Base-by-base conservation (phyloP, 2,329 filamentous ascomycete genomes). In the Cadophora sp. region DNA sequence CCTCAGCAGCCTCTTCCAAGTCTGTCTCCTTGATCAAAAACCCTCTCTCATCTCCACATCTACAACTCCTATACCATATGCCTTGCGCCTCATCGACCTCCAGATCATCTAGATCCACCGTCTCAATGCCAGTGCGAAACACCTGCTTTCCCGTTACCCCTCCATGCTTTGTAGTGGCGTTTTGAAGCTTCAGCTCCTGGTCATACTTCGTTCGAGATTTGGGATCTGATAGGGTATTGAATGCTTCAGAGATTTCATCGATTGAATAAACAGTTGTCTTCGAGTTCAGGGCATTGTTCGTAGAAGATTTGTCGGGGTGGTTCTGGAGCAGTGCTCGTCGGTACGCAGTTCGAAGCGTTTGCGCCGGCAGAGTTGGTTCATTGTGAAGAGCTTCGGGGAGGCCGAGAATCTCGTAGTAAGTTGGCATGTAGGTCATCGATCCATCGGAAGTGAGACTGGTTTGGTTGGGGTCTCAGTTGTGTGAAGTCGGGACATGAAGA, bases 41-140 rank as follows among this genome's bases (percentile, higher is more conserved):
- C 1, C 88, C 88, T 47, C 83, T 81, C 39, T 81, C 80, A 75
- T 90, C 90, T 47, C 89, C 89, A 76, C 89, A 91, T 62, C 89
- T 84, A 78, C 89, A 91, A 18, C 81, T 73, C 51, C 84, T 82
- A 74, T 83, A 85, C 86, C 88, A 91, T 50, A 80, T 76, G 0
- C 64, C 64, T 62, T 76, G 73, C 6, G 62, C 75, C 66, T 84
- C 83, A 72, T 89, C 85, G 70, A 81, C 86, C 9, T 78, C 79
- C 24, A 91, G 78, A 75, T 91, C 89, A 77, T 91, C 89, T 6
- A 91, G 81, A 75, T 91, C 89, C 41, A 90, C 79, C 2, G 81
- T 84, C 75, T 91, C 88, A 50, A 90, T 82, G 5, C 88, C 88
- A 0, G 87, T 89, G 70, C 83, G 83, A 73, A 86, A 86, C 24